A percentile compares a stretch with the other conserved stretches of the same genome.
Conservation (phyloP, 371 early-diverging fungal genomes). For the Circinella minor region DNA sequence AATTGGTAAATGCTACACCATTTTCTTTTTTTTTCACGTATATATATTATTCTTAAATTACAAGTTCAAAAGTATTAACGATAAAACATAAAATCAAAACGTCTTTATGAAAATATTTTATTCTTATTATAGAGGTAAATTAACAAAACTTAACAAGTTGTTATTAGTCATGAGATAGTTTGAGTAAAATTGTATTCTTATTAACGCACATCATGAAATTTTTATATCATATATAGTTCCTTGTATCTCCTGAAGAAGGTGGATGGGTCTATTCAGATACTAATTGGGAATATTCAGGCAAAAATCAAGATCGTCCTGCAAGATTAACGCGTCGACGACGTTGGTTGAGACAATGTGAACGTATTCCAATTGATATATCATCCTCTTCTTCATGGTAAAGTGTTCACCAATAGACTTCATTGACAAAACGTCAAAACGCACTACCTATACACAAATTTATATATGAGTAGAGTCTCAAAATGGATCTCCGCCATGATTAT, state of each 20-base stretch:
- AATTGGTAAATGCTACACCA: constrained; percentile 31
- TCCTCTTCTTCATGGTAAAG: neutral
- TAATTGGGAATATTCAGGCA: constrained; percentile 30
- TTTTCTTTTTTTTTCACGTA: neutral
- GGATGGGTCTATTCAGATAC: constrained; percentile 44
- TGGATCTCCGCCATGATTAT: too few species aligned
- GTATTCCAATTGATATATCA: constrained; percentile 10
- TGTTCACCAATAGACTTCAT: too few species aligned
- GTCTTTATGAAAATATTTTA: neutral
- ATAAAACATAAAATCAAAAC: too few species aligned
- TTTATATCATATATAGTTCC: neutral
- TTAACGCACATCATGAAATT: neutral
- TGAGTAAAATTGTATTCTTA: too few species aligned
- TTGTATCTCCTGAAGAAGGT: constrained; percentile 36
- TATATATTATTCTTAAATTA: too few species aligned
- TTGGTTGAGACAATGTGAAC: constrained; percentile 29
- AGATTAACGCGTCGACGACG: constrained; percentile 29
- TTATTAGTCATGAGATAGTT: too few species aligned
- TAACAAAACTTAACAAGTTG: too few species aligned
- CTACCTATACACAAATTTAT: too few species aligned
- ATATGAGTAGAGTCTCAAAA: too few species aligned
- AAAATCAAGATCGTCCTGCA: constrained; percentile 14
- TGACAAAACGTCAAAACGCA: too few species aligned
- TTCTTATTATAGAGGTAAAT: neutral
- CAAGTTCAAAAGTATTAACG: too few species aligned